phyloP scores from a whole-genome alignment of 306 rosid species.

The Prunus davidiana region DNA sequence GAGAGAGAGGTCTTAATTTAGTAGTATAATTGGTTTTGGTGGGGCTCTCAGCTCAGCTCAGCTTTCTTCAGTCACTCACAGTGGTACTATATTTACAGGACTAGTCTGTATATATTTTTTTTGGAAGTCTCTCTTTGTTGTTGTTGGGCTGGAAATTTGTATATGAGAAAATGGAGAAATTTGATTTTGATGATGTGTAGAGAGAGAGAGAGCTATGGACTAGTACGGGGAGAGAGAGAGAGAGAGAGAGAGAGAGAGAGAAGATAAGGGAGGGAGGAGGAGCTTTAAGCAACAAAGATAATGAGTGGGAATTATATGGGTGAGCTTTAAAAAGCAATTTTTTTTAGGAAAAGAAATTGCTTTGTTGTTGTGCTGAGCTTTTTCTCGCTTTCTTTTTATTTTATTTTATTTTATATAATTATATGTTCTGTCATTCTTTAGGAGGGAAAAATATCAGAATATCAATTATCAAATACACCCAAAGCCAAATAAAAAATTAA shows the following conservation, averaged over 20 bases:
- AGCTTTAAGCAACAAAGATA: constrained; percentile 88
- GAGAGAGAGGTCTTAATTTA: neutral
- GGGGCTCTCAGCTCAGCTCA: neutral
- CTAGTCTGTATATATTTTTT: constrained; percentile 4
- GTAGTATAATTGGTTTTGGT: constrained; percentile 19
- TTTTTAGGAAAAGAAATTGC: constrained; percentile 39
- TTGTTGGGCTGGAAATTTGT: constrained; percentile 23
- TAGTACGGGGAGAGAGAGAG: neutral
- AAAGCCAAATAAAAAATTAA: too few relatives aligned
- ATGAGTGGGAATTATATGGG: constrained; percentile 87
- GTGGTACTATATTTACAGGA: constrained; percentile 1
- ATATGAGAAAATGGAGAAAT: constrained; percentile 18
- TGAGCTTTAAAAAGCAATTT: constrained; percentile 64
- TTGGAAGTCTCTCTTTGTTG: neutral
- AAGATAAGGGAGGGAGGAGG: constrained; percentile 8
- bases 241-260: neutral
- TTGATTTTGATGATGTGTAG: constrained; percentile 2
- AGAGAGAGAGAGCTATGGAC: neutral
- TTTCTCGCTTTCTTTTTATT: neutral
- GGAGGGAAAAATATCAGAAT: neutral
- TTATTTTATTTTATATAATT: neutral
- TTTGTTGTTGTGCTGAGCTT: constrained; percentile 41
- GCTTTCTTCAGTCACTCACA: neutral
- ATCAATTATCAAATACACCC: neutral
- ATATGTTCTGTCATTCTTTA: neutral